Conservation (phyloP, 257 asterid genomes). For the Plectranthus barbatus region DNA sequence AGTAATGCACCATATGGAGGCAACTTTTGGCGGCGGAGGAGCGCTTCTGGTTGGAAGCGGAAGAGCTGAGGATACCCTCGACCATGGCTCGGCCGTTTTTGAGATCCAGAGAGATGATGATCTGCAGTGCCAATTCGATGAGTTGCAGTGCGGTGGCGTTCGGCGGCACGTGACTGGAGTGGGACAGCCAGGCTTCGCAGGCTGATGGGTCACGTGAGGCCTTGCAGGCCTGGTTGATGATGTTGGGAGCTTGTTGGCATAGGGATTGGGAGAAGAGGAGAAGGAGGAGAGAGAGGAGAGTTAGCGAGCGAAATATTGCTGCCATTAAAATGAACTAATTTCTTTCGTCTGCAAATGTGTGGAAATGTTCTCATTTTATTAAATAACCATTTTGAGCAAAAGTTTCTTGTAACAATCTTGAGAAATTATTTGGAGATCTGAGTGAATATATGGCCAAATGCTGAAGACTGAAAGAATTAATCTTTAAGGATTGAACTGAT, state of each 20-base stretch:
- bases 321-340: constrained; percentile 48
- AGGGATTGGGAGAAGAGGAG: too few species aligned
- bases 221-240: constrained; percentile 39
- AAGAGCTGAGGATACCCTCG: constrained; percentile 17
- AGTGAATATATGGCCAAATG: background rate
- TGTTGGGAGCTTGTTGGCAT: too few species aligned
- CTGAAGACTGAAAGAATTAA: background rate
- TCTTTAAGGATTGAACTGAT: too few species aligned
- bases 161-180: constrained; percentile 25
- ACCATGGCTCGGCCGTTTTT: constrained; percentile 33
- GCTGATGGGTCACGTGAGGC: constrained; percentile 55
- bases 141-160: constrained; percentile 27
- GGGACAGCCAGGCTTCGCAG: too few species aligned
- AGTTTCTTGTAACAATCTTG: background rate
- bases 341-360: background rate
- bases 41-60: constrained; percentile 35
- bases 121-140: constrained; percentile 34
- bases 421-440: background rate
- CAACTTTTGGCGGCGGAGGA: constrained; percentile 36
- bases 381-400: background rate
- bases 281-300: constrained; percentile 18
- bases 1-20: constrained; percentile 34
- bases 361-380: background rate
- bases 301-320: constrained; percentile 12
- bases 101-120: constrained; percentile 24